Evolutionary conservation across 768 basidiomycete genomes (phyloP).

Genomic region (Suillus americanus): DNA sequence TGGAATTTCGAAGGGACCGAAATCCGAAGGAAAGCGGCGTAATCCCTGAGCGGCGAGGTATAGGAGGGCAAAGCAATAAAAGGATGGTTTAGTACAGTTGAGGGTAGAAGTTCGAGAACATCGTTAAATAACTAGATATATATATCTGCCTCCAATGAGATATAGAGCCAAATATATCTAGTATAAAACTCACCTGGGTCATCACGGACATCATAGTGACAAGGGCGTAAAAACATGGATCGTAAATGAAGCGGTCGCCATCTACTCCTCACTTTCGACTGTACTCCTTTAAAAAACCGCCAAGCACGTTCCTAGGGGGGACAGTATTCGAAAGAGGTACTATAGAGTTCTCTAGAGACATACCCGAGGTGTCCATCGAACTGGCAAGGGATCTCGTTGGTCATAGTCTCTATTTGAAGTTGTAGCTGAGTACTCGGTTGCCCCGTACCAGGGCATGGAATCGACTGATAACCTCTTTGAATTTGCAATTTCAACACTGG

Average conservation of each 20-base stretch:
- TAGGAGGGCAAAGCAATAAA: background rate
- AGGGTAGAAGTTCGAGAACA: background rate
- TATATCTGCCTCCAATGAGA: background rate
- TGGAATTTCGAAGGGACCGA: background rate
- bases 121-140: background rate
- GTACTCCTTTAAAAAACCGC: conserved; percentile 14
- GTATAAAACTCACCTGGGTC: conserved; percentile 22
- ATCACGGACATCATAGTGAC: conserved; percentile 16
- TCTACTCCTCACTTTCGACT: conserved; percentile 16
- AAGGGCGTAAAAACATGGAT: conserved; percentile 15
- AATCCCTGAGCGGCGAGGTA: background rate
- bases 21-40: background rate
- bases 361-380: conserved; percentile 15
- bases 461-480: conserved; percentile 28
- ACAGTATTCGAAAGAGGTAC: background rate
- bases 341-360: conserved; percentile 1
- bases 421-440: conserved; percentile 8
- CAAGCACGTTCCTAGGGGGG: conserved; percentile 19
- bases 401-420: conserved; percentile 1
- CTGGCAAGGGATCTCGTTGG: conserved; percentile 12
- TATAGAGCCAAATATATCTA: background rate
- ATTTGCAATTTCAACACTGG: background rate
- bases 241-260: conserved; percentile 15
- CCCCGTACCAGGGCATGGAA: conserved; percentile 11
- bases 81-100: background rate